Base-by-base conservation (phyloP, 2,329 filamentous ascomycete genomes). In the Calonectria hongkongensis region DNA sequence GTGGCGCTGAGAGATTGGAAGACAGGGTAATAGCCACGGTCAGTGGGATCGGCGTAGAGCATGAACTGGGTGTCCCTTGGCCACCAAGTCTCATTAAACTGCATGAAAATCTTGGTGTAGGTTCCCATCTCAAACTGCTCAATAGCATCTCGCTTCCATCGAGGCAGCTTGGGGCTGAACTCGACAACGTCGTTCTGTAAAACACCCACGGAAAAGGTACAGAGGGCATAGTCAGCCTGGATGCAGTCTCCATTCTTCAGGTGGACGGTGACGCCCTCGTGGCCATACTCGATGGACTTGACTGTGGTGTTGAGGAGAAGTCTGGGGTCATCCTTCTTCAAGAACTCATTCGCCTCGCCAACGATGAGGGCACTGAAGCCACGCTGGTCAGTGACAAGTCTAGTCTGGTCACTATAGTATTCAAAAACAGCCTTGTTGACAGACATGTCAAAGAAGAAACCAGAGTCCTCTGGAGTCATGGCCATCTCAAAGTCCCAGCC, bases 61-160 rank as follows among this genome's bases (percentile, higher is more conserved):
- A 88, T 85, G 74, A 81, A 88, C 74, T 88, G 81, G 0, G 80
- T 84, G 18, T 86, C 82, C 0, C 83, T 79, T 0, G 76, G 84
- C 93, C 92, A 94, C 82, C 94, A 94, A 0, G 90, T 89, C 68
- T 91, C 85, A 72, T 91, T 86, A 82, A 94, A 94, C 74, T 94
- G 92, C 72, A 93, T 84, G 83, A 94, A 94, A 73, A 94, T 90
- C 80, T 94, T 94, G 65, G 92, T 94, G 83, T 94, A 94, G 0
- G 92, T 94, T 8, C 90, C 92, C 89, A 94, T 94, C 73, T 87
- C 85, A 80, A 94, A 93, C 45, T 88, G 90, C 3, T 89, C 87
- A 65, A 94, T 92, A 0, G 91, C 89, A 3, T 87, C 87, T 16
- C 88, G 85, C 81, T 94, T 94, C 92, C 92, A 94, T 3, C 81